These are phyloP conservation scores for Aquilaria yunnanensis DNA, from an alignment of 345 rosid species.

Conservation along the genomic window DNA sequence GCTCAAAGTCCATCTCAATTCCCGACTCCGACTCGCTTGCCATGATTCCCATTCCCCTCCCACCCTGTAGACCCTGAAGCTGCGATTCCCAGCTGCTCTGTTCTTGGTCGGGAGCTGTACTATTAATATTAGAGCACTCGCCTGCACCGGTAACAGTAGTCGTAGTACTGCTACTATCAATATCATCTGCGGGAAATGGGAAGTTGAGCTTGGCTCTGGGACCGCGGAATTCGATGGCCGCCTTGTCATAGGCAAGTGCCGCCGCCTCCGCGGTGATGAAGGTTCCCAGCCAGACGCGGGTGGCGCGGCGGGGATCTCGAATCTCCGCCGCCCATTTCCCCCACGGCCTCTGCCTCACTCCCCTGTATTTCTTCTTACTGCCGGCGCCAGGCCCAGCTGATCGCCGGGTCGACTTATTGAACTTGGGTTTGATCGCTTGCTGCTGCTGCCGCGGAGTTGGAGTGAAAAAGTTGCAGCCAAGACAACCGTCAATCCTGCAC, in stretches of 20 bases:
- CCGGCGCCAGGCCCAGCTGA: slow-evolving; percentile 10
- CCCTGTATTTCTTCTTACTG: slow-evolving; percentile 64
- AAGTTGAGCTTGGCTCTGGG: slow-evolving; percentile 69
- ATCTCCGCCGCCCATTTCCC: slow-evolving; percentile 99
- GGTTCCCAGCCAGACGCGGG: slow-evolving; percentile 93
- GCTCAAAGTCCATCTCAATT: slow-evolving; percentile 22
- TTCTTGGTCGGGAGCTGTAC: slow-evolving; percentile 1
- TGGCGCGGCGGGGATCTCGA: slow-evolving; percentile 73
- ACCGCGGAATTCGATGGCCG: slow-evolving; percentile 59
- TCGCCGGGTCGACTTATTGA: not conserved
- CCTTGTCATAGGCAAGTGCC: slow-evolving; percentile 88
- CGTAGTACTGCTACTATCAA: not conserved
- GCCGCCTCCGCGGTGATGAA: slow-evolving; percentile 89
- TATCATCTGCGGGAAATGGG: slow-evolving; percentile 38
- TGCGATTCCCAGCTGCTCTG: slow-evolving; percentile 6
- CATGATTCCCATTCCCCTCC: slow-evolving; percentile 8
- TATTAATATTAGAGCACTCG: not conserved
- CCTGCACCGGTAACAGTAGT: not conserved
- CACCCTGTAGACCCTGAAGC: slow-evolving; percentile 7
- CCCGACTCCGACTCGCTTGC: not conserved
- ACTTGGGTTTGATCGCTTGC: slow-evolving; percentile 5
- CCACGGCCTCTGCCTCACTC: slow-evolving; percentile 98
- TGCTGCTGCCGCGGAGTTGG: slow-evolving; percentile 25
- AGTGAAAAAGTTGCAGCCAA: slow-evolving; percentile 75
- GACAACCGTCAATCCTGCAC: slow-evolving; percentile 61